A percentile compares a stretch with the other conserved stretches of the same genome.
These are phyloP conservation scores for Asterella californica DNA, from an alignment of 225 moss, liverwort and hornwort species.

Conservation along the genomic window DNA sequence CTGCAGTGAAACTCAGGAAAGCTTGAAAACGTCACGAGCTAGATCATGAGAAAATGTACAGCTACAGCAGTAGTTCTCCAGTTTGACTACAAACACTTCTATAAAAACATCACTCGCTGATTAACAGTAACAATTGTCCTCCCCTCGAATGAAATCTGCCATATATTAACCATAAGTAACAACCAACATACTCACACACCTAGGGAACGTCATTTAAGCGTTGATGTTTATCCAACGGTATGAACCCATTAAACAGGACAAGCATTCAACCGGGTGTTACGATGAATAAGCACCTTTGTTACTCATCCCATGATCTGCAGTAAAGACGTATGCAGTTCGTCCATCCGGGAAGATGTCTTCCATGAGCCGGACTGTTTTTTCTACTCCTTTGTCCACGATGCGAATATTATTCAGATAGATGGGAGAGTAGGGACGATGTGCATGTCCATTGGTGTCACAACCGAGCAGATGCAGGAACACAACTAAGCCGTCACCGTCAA, in stretches of 20 bases:
- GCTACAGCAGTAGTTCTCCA: not conserved
- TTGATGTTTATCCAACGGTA: not conserved
- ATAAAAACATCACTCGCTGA: too few species aligned
- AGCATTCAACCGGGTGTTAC: not conserved
- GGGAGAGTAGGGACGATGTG: slow-evolving; percentile 91
- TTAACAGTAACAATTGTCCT: too few species aligned
- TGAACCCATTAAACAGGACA: too few species aligned
- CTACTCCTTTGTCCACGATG: slow-evolving; percentile 80
- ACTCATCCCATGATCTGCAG: slow-evolving; percentile 99
- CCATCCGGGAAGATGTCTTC: slow-evolving; percentile 80
- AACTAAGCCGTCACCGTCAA: slow-evolving; percentile 63
- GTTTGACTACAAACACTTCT: not conserved
- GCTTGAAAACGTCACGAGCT: not conserved
- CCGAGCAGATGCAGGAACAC: slow-evolving; percentile 90
- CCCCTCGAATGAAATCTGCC: not conserved
- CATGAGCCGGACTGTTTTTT: slow-evolving; percentile 79
- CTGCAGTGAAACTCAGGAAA: slow-evolving; percentile 36
- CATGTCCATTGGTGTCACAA: slow-evolving; percentile 99
- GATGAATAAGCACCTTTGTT: slow-evolving; percentile 67
- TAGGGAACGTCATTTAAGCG: not conserved
- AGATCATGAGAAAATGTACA: not conserved
- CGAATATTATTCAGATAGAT: slow-evolving; percentile 83
- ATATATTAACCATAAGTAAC: too few species aligned
- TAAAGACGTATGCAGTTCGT: slow-evolving; percentile 80
- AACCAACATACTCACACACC: too few species aligned